A percentile compares a stretch with the other conserved stretches of the same genome.
phyloP scores from a whole-genome alignment of 2,329 filamentous ascomycete species.

The Fusarium sulawesiense region DNA sequence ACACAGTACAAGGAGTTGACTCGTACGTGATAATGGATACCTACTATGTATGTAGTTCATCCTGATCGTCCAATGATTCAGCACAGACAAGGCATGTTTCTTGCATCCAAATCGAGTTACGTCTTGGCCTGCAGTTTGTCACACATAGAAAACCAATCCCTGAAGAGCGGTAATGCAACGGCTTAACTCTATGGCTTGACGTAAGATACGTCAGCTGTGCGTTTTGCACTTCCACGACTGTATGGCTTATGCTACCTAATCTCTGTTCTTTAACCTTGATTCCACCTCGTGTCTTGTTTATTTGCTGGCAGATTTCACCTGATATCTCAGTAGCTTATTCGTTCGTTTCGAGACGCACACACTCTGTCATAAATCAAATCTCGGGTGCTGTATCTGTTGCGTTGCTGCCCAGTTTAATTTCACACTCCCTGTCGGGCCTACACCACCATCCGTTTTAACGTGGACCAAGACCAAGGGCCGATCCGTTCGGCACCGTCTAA shows the following conservation, averaged over 20 bases:
- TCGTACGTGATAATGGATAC: not conserved
- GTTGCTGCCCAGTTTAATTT: slow-evolving; percentile 38
- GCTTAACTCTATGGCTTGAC: slow-evolving; percentile 15
- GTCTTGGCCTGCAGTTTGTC: slow-evolving; percentile 43
- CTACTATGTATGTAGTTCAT: not conserved
- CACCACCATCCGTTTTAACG: slow-evolving; percentile 38
- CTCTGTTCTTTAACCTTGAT: slow-evolving; percentile 30
- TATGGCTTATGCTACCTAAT: slow-evolving; percentile 16
- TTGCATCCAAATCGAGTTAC: slow-evolving; percentile 37
- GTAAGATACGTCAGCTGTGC: slow-evolving; percentile 29
- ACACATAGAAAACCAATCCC: slow-evolving; percentile 30
- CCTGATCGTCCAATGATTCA: slow-evolving; percentile 33
- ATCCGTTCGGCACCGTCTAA: slow-evolving; percentile 41
- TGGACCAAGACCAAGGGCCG: slow-evolving; percentile 44
- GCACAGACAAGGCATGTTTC: slow-evolving; percentile 38
- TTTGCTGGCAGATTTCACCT: slow-evolving; percentile 1
- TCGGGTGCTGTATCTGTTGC: slow-evolving; percentile 15
- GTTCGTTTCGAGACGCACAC: not conserved
- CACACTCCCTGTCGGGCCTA: slow-evolving; percentile 28
- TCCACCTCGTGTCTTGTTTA: slow-evolving; percentile 14
- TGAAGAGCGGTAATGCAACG: slow-evolving; percentile 30
- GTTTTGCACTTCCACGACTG: slow-evolving; percentile 13
- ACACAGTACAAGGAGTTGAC: not conserved
- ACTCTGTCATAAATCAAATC: slow-evolving; percentile 19
- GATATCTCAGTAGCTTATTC: not conserved